Evolutionary conservation across 805 yeast genomes (phyloP).

Genomic region (Metschnikowia similis): DNA sequence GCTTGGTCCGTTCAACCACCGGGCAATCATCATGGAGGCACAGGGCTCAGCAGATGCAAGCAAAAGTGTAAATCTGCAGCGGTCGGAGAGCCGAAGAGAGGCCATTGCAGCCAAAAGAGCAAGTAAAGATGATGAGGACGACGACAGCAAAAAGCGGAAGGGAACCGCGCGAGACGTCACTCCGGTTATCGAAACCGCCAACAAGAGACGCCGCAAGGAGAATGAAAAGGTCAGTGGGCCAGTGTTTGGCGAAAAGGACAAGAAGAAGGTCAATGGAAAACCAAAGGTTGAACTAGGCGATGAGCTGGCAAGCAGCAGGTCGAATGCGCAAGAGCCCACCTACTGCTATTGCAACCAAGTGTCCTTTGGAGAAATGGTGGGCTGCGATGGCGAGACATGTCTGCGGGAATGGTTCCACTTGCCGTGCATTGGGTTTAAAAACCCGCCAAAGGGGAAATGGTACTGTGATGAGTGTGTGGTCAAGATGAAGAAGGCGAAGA

Average conservation of each 20-base stretch:
- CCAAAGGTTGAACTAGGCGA: conserved; percentile 19
- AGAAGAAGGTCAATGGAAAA: conserved; percentile 20
- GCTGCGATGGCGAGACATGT: conserved; percentile 93
- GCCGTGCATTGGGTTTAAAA: conserved; percentile 83
- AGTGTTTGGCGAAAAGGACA: conserved; percentile 8
- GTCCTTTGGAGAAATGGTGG: conserved; percentile 98
- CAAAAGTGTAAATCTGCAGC: conserved; percentile 65
- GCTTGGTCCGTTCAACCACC: conserved; percentile 79
- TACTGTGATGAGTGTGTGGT: conserved; percentile 41
- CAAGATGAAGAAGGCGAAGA: conserved; percentile 26
- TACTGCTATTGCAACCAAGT: conserved; percentile 97
- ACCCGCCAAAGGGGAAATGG: conserved; percentile 68
- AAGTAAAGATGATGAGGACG: conserved; percentile 35
- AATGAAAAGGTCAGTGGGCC: conserved; percentile 10
- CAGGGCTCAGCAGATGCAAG: conserved; percentile 42
- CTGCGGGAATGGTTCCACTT: conserved; percentile 94
- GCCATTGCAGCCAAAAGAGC: conserved; percentile 89
- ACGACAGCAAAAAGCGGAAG: conserved; percentile 16
- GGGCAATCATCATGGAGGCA: conserved; percentile 73
- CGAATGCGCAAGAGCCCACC: conserved; percentile 56
- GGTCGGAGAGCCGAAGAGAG: conserved; percentile 85
- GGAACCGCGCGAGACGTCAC: conserved; percentile 19
- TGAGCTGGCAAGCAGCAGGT: conserved; percentile 6
- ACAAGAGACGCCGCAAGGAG: conserved; percentile 13
- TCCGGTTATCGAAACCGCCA: conserved; percentile 16